Conservation (phyloP, 1,139 yeast species). For the Suhomyces taliae region DNA sequence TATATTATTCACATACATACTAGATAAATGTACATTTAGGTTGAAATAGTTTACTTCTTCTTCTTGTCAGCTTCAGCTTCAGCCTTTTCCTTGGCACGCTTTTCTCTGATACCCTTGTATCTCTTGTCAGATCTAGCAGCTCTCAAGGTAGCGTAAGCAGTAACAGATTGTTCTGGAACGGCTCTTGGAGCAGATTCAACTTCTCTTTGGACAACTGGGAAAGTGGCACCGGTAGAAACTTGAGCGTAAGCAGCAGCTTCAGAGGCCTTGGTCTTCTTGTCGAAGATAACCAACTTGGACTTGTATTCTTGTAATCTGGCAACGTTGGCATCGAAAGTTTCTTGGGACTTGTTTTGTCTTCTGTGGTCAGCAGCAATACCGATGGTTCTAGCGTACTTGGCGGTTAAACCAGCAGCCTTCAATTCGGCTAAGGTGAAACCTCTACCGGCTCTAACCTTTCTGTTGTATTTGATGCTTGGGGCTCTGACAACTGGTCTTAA, state of each 20-base stretch:
- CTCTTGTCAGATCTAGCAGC: constrained; percentile 92
- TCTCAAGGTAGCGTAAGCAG: constrained; percentile 96
- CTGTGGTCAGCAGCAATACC: constrained; percentile 99
- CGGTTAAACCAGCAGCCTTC: constrained; percentile 95
- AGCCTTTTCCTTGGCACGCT: constrained; percentile 96
- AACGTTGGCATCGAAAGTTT: constrained; percentile 92
- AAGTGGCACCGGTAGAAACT: constrained; percentile 74
- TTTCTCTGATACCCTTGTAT: constrained; percentile 93
- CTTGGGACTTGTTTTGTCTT: constrained; percentile 98
- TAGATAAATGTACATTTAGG: constrained; percentile 13
- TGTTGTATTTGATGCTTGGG: constrained; percentile 98
- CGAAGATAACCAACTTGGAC: constrained; percentile 93
- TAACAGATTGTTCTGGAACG: constrained; percentile 78
- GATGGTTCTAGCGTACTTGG: constrained; percentile 96
- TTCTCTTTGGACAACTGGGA: constrained; percentile 88
- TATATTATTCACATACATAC: constrained; percentile 11
- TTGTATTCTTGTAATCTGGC: constrained; percentile 96
- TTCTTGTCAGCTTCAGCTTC: constrained; percentile 98
- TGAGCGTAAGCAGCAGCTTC: constrained; percentile 73
- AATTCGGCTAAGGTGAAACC: constrained; percentile 98
- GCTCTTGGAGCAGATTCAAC: constrained; percentile 84
- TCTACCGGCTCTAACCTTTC: constrained; percentile 99
- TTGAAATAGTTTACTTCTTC: constrained; percentile 65
- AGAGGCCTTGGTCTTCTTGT: constrained; percentile 78
- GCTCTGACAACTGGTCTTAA: constrained; percentile 98